Evolutionary conservation across 2,329 filamentous ascomycete species (phyloP).

Genomic region (Colletotrichum tropicicola): DNA sequence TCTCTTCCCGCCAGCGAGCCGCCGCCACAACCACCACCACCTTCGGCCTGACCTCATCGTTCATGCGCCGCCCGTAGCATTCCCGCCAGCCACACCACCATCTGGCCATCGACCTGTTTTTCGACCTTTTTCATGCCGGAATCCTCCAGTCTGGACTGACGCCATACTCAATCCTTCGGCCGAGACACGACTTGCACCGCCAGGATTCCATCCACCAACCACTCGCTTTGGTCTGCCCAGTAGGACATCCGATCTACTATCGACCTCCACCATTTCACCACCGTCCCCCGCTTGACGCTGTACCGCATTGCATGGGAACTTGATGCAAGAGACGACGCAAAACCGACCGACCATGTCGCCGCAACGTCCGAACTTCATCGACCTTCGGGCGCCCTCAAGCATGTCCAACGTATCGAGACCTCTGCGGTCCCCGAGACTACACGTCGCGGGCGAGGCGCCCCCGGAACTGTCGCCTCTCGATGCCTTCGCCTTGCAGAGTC

Average conservation of each 20-base stretch:
- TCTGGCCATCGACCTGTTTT: constrained; percentile 12
- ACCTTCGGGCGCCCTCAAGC: constrained; percentile 64
- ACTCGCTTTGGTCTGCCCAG: constrained; percentile 9
- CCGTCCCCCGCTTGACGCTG: neutral
- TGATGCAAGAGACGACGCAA: constrained; percentile 3
- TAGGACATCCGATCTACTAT: neutral
- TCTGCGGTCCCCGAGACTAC: constrained; percentile 77
- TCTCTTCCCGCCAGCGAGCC: neutral
- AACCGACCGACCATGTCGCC: constrained; percentile 52
- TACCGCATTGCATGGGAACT: constrained; percentile 21
- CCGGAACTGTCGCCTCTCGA: constrained; percentile 94
- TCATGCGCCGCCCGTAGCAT: constrained; percentile 27
- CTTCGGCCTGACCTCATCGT: constrained; percentile 35
- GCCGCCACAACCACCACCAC: neutral
- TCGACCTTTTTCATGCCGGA: constrained; percentile 17
- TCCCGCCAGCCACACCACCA: constrained; percentile 26
- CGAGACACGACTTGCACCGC: constrained; percentile 31
- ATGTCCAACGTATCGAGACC: constrained; percentile 57
- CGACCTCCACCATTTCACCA: neutral
- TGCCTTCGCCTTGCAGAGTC: constrained; percentile 92
- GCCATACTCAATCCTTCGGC: constrained; percentile 32
- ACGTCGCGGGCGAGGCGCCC: constrained; percentile 82
- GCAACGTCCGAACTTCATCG: constrained; percentile 65
- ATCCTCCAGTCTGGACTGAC: constrained; percentile 31
- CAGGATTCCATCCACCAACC: constrained; percentile 29